phyloP scores from a whole-genome alignment of 805 yeast species.

The Vanderwaltozyma verrucispora region DNA sequence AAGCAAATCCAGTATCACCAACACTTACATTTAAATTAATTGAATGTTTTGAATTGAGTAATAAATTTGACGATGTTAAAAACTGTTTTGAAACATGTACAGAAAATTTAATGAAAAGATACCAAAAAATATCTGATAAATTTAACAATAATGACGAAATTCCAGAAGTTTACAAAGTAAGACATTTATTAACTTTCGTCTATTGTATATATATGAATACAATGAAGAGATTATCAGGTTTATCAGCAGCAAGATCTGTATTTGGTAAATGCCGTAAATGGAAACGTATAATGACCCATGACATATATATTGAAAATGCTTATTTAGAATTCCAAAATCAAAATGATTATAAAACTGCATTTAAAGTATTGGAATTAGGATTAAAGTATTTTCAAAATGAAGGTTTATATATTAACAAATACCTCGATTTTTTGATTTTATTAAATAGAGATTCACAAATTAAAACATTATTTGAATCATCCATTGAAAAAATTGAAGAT shows the following conservation, averaged over 20 bases:
- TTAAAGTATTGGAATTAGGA: slow-evolving; percentile 70
- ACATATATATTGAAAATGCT: slow-evolving; percentile 75
- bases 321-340: slow-evolving; percentile 61
- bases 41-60: slow-evolving; percentile 56
- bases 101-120: slow-evolving; percentile 33
- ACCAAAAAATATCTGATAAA: slow-evolving; percentile 15
- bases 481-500: slow-evolving; percentile 39
- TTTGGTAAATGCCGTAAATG: slow-evolving; percentile 63
- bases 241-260: slow-evolving; percentile 60
- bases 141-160: slow-evolving; percentile 6
- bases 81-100: slow-evolving; percentile 42
- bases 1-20: slow-evolving; percentile 60
- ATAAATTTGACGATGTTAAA: slow-evolving; percentile 40
- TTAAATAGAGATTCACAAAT: slow-evolving; percentile 64
- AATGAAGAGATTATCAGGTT: slow-evolving; percentile 54
- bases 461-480: slow-evolving; percentile 72
- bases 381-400: slow-evolving; percentile 43
- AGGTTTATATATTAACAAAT: slow-evolving; percentile 54
- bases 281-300: slow-evolving; percentile 47
- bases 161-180: slow-evolving; percentile 6
- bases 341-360: slow-evolving; percentile 57
- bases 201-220: slow-evolving; percentile 64
- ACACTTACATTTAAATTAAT: slow-evolving; percentile 57
- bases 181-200: slow-evolving; percentile 42
- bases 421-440: slow-evolving; percentile 60